Evolutionary conservation across 805 yeast species (phyloP), one percentile per base, ranked within the genome.

Genomic region (Metschnikowia baotianmanensis): DNA sequence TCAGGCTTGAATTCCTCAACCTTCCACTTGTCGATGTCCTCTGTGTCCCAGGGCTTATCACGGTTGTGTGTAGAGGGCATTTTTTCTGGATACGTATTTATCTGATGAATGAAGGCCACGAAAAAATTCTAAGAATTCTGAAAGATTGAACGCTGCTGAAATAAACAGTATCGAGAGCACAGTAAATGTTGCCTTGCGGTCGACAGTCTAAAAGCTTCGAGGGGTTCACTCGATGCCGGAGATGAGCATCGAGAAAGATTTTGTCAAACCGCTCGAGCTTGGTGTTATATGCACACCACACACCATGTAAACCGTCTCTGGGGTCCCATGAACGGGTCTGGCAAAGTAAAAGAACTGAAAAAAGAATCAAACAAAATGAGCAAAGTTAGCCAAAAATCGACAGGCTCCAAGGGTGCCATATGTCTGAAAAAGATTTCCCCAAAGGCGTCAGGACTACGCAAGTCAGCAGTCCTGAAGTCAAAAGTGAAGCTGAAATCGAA

Each of bases 41-140:
- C 87, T 9, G 96, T 90, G 60, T 90, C 98, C 98, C 98, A 90
- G 38, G 98, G 98, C 65, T 91, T 91, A 55, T 93, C 98, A 58
- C 81, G 83, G 63, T 93, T 87, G 63, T 91, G 90, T 34, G 95
- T 87, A 2, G 96, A 87, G 18, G 84, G 88, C 99, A 91, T 91
- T 31, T 48, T 56, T 43, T n/a, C n/a, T n/a, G n/a, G n/a, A n/a
- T n/a, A n/a, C n/a, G n/a, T n/a, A n/a, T n/a, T n/a, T n/a, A n/a
- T n/a, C n/a, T n/a, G n/a, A n/a, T n/a, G n/a, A n/a, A n/a, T n/a
- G n/a, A n/a, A n/a, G n/a, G n/a, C n/a, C n/a, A n/a, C n/a, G n/a
- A n/a, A n/a, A n/a, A n/a, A n/a, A n/a, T n/a, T n/a, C n/a, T n/a
- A n/a, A n/a, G n/a, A n/a, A n/a, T n/a, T n/a, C n/a, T n/a, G n/a